Percentiles rank a stretch among this genome's conserved stretches.
These are phyloP conservation scores for Chiua sp. DNA, from an alignment of 1,284 basidiomycete genomes.

Conservation along the genomic window DNA sequence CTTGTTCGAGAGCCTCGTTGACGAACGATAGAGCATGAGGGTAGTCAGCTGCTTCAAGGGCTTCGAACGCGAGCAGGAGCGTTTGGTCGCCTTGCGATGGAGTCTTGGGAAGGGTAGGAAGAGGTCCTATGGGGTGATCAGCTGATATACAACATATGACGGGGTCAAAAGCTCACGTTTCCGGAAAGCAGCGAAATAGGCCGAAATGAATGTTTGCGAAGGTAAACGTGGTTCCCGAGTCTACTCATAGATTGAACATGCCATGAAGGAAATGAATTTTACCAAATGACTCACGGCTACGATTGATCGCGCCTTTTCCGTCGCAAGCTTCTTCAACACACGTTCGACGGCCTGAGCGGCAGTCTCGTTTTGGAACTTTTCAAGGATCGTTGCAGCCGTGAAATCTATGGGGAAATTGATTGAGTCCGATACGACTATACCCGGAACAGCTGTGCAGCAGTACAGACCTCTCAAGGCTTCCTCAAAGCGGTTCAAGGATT, in stretches of 20 bases:
- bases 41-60: constrained; percentile 90
- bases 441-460: not conserved
- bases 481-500: constrained; percentile 77
- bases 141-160: constrained; percentile 2
- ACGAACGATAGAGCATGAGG: constrained; percentile 80
- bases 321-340: constrained; percentile 86
- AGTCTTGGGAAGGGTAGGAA: constrained; percentile 78
- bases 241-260: constrained; percentile 38
- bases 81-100: constrained; percentile 86
- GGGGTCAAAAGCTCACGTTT: constrained; percentile 56
- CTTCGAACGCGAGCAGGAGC: constrained; percentile 81
- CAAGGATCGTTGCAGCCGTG: constrained; percentile 94
- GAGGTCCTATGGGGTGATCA: constrained; percentile 53
- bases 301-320: constrained; percentile 75
- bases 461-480: constrained; percentile 79
- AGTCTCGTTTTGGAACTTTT: constrained; percentile 87
- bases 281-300: constrained; percentile 51
- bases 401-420: constrained; percentile 65
- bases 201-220: constrained; percentile 92
- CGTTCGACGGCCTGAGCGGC: constrained; percentile 90
- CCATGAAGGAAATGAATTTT: not conserved
- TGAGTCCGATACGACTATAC: not conserved
- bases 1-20: constrained; percentile 90
- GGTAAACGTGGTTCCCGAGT: constrained; percentile 87
- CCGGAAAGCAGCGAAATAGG: constrained; percentile 98